Conservation (phyloP, 352 stramenopile species). For the Phytophthora capsici region DNA sequence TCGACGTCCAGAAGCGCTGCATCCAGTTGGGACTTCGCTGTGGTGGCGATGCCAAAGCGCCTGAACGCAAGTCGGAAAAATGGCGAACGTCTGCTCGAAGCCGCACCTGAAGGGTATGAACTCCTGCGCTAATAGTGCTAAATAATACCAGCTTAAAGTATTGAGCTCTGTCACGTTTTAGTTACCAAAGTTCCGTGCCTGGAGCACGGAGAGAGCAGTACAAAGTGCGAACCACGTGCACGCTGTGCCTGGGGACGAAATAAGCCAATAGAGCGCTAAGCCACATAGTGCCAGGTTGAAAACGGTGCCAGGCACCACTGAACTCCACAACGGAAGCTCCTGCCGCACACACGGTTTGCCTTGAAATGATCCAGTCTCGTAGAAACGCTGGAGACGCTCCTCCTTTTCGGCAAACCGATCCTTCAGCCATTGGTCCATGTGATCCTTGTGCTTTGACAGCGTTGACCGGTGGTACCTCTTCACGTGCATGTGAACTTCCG, state of each 20-base stretch:
- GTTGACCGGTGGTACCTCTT: conserved; percentile 56
- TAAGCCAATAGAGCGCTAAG: conserved; percentile 37
- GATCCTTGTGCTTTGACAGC: conserved; percentile 47
- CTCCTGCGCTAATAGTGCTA: background rate
- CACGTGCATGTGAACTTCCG: conserved; percentile 78
- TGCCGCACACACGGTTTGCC: conserved; percentile 45
- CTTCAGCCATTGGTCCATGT: conserved; percentile 72
- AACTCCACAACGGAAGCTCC: conserved; percentile 35
- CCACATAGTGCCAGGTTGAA: conserved; percentile 54
- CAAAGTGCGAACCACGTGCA: conserved; percentile 52
- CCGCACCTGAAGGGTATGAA: background rate
- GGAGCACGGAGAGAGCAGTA: conserved; percentile 51
- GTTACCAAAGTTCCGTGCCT: conserved; percentile 59
- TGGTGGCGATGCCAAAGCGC: conserved; percentile 34
- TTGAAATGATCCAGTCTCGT: conserved; percentile 57
- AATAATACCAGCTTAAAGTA: conserved; percentile 11
- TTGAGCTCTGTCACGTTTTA: conserved; percentile 12
- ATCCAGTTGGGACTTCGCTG: conserved; percentile 64
- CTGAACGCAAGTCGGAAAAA: conserved; percentile 51
- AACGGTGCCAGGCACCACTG: conserved; percentile 36
- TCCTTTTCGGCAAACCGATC: conserved; percentile 78
- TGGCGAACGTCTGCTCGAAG: conserved; percentile 35
- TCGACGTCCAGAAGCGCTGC: conserved; percentile 58
- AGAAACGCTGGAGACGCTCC: conserved; percentile 68
- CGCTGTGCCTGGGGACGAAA: conserved; percentile 41